Evolutionary conservation across 257 asterid genomes (phyloP).

Genomic region (Thymus mandschuricus): DNA sequence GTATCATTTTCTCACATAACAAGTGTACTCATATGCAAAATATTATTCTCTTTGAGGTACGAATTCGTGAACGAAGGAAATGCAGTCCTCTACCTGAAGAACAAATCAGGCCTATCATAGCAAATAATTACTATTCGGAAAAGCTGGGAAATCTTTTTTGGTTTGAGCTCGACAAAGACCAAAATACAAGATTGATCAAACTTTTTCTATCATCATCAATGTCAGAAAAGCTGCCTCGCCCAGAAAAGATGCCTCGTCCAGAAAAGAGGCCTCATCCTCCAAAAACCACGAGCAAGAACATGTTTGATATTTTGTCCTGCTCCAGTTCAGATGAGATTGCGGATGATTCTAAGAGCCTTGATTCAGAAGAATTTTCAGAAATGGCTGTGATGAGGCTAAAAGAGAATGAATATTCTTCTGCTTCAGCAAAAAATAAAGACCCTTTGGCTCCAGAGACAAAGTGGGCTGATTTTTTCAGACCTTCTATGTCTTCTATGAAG

Average conservation of each 20-base stretch:
- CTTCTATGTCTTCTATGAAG: constrained; percentile 34
- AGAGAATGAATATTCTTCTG: constrained; percentile 30
- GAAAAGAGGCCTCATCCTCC: constrained; percentile 24
- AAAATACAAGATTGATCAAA: constrained; percentile 42
- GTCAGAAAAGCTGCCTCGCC: constrained; percentile 21
- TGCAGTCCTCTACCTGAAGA: constrained; percentile 61
- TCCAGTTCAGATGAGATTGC: constrained; percentile 23
- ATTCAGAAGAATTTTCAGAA: constrained; percentile 24
- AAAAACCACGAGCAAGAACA: constrained; percentile 14
- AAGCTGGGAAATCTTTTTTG: constrained; percentile 35
- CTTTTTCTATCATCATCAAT: constrained; percentile 47
- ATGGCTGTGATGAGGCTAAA: constrained; percentile 13
- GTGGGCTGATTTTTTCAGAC: constrained; percentile 55
- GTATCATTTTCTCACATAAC: background rate
- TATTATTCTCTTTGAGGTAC: constrained; percentile 47
- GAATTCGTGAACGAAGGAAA: constrained; percentile 27
- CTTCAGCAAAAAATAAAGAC: constrained; percentile 22
- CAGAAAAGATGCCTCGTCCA: no score
- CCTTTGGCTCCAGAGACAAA: constrained; percentile 31
- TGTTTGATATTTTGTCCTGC: constrained; percentile 26
- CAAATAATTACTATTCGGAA: constrained; percentile 54
- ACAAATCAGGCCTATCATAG: constrained; percentile 53
- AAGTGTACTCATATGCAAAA: constrained; percentile 13
- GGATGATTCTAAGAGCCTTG: constrained; percentile 9
- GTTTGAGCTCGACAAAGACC: constrained; percentile 72